Conservation (phyloP, 305 asterid genomes). For the Fraxinus angustifolia region DNA sequence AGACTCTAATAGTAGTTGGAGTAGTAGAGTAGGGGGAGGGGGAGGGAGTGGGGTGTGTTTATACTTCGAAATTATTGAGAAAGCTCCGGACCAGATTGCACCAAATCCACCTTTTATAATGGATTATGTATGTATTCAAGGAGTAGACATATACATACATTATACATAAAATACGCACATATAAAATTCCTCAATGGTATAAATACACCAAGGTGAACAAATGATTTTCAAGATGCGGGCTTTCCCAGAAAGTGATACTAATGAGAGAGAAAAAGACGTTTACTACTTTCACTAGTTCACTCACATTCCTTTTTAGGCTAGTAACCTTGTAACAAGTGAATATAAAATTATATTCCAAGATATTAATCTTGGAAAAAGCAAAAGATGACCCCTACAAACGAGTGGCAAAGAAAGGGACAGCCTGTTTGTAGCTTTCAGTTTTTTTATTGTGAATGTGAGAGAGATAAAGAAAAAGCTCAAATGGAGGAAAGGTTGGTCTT, state of each 20-base stretch:
- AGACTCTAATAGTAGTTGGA: slow-evolving; percentile 9
- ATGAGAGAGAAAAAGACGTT: background rate
- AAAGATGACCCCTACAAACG: slow-evolving; percentile 28
- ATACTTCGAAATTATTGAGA: background rate
- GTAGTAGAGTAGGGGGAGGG: slow-evolving; percentile 21
- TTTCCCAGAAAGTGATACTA: slow-evolving; percentile 4
- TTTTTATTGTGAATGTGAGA: slow-evolving; percentile 17
- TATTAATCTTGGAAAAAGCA: slow-evolving; percentile 21
- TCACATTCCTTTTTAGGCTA: slow-evolving; percentile 37
- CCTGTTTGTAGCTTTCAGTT: slow-evolving; percentile 39
- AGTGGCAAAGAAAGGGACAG: slow-evolving; percentile 59
- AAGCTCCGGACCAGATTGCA: background rate
- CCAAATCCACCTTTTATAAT: slow-evolving; percentile 3
- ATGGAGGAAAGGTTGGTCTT: slow-evolving; percentile 14
- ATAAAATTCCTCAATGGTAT: background rate
- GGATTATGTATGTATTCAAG: background rate
- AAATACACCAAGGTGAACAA: slow-evolving; percentile 3
- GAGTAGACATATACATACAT: background rate
- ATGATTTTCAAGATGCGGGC: slow-evolving; percentile 10
- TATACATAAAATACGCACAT: background rate
- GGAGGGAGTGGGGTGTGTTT: background rate
- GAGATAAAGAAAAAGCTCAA: background rate
- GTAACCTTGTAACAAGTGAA: slow-evolving; percentile 38
- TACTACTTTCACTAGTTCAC: slow-evolving; percentile 22
- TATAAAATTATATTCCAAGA: slow-evolving; percentile 18